phyloP scores from a whole-genome alignment of 2,329 filamentous ascomycete species.

The Fusarium abutilonis region DNA sequence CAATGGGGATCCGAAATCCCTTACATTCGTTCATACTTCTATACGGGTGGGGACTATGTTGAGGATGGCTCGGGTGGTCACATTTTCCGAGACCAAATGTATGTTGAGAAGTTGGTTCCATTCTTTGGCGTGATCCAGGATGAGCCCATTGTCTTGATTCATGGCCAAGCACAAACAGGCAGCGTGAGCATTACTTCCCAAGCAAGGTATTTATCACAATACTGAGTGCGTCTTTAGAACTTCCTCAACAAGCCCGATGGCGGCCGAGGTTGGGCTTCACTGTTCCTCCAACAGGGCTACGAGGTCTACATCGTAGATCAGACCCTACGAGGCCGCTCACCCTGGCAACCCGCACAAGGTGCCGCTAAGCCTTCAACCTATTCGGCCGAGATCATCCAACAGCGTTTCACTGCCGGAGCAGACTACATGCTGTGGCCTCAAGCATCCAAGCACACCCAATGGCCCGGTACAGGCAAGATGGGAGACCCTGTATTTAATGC shows the following conservation, averaged over 20 bases:
- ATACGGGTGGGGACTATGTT: constrained; percentile 30
- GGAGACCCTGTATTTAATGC: constrained; percentile 35
- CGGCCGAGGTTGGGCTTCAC: constrained; percentile 37
- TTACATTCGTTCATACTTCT: constrained; percentile 33
- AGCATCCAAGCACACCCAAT: constrained; percentile 34
- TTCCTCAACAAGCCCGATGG: constrained; percentile 42
- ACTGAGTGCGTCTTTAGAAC: constrained; percentile 12
- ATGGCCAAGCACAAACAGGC: constrained; percentile 39
- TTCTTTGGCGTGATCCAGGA: constrained; percentile 2
- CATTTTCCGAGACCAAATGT: constrained; percentile 40
- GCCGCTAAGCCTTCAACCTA: constrained; percentile 31
- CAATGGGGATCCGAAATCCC: constrained; percentile 11
- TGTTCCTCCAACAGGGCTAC: constrained; percentile 37
- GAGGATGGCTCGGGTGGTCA: constrained; percentile 35
- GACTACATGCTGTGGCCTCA: constrained; percentile 37
- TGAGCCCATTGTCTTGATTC: constrained; percentile 35
- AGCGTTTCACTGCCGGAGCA: constrained; percentile 32
- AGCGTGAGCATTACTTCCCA: constrained; percentile 14
- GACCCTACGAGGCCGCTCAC: constrained; percentile 37
- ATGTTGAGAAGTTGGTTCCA: constrained; percentile 35
- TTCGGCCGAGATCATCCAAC: constrained; percentile 34
- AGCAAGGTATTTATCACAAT: too few relatives aligned
- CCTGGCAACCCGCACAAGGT: constrained; percentile 31
- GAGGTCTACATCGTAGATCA: constrained; percentile 40
- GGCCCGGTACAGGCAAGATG: constrained; percentile 36